phyloP scores from a whole-genome alignment of 768 basidiomycete genomes.

The Lentinus brumalis region DNA sequence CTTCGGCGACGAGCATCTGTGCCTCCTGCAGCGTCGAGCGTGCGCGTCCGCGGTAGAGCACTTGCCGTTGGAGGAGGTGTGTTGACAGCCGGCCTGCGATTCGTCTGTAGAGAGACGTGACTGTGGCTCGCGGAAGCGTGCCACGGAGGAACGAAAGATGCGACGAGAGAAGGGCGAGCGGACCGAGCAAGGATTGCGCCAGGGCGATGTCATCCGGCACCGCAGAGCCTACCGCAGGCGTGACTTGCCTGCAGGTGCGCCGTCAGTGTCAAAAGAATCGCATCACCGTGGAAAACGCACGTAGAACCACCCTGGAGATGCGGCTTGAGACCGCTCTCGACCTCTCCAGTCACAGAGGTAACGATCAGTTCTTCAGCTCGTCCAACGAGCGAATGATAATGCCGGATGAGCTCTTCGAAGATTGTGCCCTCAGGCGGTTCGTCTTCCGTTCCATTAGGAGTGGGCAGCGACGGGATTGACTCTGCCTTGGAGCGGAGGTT shows the following conservation, averaged over 20 bases:
- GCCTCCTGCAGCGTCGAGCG: slow-evolving; percentile 62
- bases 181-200: slow-evolving; percentile 70
- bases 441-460: slow-evolving; percentile 35
- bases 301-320: slow-evolving; percentile 54
- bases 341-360: slow-evolving; percentile 79
- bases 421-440: slow-evolving; percentile 62
- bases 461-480: slow-evolving; percentile 52
- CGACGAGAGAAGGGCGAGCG: slow-evolving; percentile 79
- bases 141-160: slow-evolving; percentile 70
- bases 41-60: slow-evolving; percentile 72
- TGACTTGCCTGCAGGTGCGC: slow-evolving; percentile 20
- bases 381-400: slow-evolving; percentile 58
- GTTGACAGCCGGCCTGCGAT: slow-evolving; percentile 70
- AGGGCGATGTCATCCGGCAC: slow-evolving; percentile 47
- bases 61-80: slow-evolving; percentile 81
- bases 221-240: slow-evolving; percentile 27
- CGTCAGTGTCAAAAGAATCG: not conserved
- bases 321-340: slow-evolving; percentile 70
- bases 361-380: slow-evolving; percentile 91
- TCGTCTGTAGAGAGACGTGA: slow-evolving; percentile 72
- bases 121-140: slow-evolving; percentile 58
- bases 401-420: slow-evolving; percentile 73
- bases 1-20: slow-evolving; percentile 65
- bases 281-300: slow-evolving; percentile 33
- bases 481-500: slow-evolving; percentile 58